Base-by-base conservation (phyloP, 139 green algal species). In the Zygnema circumcarinatum region DNA sequence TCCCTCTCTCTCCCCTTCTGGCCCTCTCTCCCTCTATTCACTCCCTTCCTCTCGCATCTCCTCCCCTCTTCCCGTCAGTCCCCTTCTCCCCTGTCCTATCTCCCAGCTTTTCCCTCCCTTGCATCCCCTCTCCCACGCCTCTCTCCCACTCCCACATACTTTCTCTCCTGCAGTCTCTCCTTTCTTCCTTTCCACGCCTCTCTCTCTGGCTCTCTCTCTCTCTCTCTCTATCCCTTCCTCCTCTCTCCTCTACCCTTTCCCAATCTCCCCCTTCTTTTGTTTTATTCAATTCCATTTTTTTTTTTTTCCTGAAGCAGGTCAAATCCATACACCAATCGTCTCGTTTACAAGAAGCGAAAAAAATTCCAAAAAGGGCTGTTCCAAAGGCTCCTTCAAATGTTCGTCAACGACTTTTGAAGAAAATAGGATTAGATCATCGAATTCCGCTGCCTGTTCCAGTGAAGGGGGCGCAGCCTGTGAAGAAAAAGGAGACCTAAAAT, bases 241-340 rank as follows among this genome's bases (percentile, higher is more conserved):
- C 16, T 78, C 16, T 47, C 3, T 47, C 16, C 69, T 3, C 7
- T 25, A 78, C 16, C 38, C 38, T 25, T 78, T 78, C 69, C 69
- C 69, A 3, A 56, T 78, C 16, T 78, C 38, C 69, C 69, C 7
- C 11, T 47, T 78, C 69, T 11, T 56, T 78, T 78, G 3, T 78
- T 11, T 25, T 47, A 25, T 47, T 11, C 7, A 25, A 3, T 41
- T 47, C 69, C 38, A 11, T 78, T 47, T 47, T 16, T 11, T 3
- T 78, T 47, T 11, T 56, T 47, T 47, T 47, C 38, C 38, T 47
- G 39, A 78, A 56, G 36, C 7, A 3, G 69, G 16, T 25, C 16
- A 56, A 41, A 41, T 11, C 7, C 7, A 41, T 47, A 41, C 69
- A 41, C 69, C 7, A 78, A 56, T 78, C 38, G 69, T 3, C 29